Evolutionary conservation across 306 rosid genomes (phyloP).

Genomic region (Arachis hypogaea): DNA sequence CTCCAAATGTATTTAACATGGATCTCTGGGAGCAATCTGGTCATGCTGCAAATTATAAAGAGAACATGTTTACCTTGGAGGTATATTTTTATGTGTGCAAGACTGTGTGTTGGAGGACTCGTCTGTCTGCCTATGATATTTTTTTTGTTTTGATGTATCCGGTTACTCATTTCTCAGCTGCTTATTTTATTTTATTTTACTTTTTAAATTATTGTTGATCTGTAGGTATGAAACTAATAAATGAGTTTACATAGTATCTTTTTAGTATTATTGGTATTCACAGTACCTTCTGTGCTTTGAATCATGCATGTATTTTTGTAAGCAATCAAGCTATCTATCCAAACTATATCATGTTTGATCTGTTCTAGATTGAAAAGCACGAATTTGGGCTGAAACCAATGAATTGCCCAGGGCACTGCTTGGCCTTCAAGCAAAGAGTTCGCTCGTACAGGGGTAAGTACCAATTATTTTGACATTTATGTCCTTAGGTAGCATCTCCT

Average conservation of each 20-base stretch:
- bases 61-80: constrained; percentile 92
- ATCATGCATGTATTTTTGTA: constrained; percentile 11
- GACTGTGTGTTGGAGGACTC: not conserved
- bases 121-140: not conserved
- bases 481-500: constrained; percentile 25
- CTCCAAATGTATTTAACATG: constrained; percentile 95
- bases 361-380: constrained; percentile 84
- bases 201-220: too few relatives aligned
- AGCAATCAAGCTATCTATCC: constrained; percentile 15
- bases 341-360: constrained; percentile 8
- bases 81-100: constrained; percentile 44
- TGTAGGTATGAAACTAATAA: constrained; percentile 19
- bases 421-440: constrained; percentile 93
- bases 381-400: constrained; percentile 97
- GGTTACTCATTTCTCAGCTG: not conserved
- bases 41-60: constrained; percentile 92
- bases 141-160: constrained; percentile 9
- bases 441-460: constrained; percentile 86
- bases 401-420: constrained; percentile 99
- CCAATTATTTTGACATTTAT: constrained; percentile 10
- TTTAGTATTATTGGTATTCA: not conserved
- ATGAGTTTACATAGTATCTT: not conserved
- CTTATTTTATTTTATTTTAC: not conserved
- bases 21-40: constrained; percentile 96
- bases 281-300: not conserved